phyloP scores from a whole-genome alignment of 768 basidiomycete genomes.

The Pleurotus tuber-regium region DNA sequence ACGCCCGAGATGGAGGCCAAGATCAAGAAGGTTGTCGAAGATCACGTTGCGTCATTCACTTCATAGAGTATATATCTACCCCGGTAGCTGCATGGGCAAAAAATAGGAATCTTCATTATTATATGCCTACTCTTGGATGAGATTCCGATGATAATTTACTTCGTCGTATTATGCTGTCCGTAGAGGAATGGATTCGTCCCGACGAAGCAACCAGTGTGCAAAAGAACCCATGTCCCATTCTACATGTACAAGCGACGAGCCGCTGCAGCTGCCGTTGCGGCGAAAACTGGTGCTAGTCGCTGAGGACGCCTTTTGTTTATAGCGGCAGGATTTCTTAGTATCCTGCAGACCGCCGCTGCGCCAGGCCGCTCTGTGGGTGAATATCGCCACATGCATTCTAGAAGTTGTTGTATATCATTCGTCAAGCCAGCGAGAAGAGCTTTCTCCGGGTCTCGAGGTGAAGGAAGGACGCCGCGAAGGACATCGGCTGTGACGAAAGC shows the following conservation, averaged over 20 bases:
- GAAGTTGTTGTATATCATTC: background rate
- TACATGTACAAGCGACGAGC: slow-evolving; percentile 1
- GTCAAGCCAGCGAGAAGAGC: background rate
- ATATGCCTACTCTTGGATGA: background rate
- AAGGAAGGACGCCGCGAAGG: slow-evolving; percentile 5
- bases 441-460: slow-evolving; percentile 3
- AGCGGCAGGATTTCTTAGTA: slow-evolving; percentile 2
- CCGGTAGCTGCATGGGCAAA: background rate
- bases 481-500: slow-evolving; percentile 6
- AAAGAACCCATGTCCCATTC: too few relatives aligned
- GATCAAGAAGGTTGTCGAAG: slow-evolving; percentile 94
- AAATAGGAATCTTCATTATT: slow-evolving; percentile 7
- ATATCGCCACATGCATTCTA: slow-evolving; percentile 4
- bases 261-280: slow-evolving; percentile 1
- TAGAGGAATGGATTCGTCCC: too few relatives aligned
- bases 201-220: too few relatives aligned
- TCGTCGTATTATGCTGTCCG: too few relatives aligned
- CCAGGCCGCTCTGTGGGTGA: background rate
- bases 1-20: slow-evolving; percentile 88
- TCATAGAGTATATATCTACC: slow-evolving; percentile 34
- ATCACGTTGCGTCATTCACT: slow-evolving; percentile 80
- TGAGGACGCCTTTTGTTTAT: slow-evolving; percentile 6
- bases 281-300: slow-evolving; percentile 5
- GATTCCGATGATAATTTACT: background rate
- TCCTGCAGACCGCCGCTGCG: background rate